Percentiles rank a stretch among this genome's conserved stretches.
Evolutionary conservation across 345 rosid genomes (phyloP).

Genomic region (Stellera chamaejasme): DNA sequence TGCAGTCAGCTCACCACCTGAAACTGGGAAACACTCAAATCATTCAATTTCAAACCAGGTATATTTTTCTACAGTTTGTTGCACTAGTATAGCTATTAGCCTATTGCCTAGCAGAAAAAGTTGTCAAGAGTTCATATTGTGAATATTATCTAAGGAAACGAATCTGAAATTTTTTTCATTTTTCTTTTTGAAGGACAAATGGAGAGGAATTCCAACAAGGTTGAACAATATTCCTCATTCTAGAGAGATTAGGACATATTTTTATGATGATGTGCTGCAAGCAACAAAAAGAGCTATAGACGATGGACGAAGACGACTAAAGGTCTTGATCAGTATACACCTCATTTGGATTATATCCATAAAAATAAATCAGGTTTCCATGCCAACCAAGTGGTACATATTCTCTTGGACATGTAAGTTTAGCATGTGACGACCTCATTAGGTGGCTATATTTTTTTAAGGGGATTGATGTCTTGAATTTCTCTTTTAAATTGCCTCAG

Average conservation of each 20-base stretch:
- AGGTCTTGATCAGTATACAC: constrained; percentile 36
- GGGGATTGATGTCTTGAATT: no score
- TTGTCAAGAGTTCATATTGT: neutral
- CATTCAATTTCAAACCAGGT: constrained; percentile 42
- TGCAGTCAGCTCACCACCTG: constrained; percentile 26
- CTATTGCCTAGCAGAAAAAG: no score
- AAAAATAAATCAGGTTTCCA: constrained; percentile 3
- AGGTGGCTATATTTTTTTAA: no score
- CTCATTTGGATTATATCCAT: constrained; percentile 7
- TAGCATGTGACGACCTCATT: no score
- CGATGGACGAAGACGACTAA: constrained; percentile 61
- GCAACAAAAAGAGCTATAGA: constrained; percentile 67
- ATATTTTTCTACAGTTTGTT: constrained; percentile 2
- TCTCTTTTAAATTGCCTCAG: no score
- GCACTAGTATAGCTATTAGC: neutral
- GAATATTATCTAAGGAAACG: no score
- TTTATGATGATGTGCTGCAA: constrained; percentile 77
- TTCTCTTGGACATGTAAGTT: neutral
- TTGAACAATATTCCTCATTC: constrained; percentile 96
- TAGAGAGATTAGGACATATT: constrained; percentile 80
- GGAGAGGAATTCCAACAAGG: constrained; percentile 95
- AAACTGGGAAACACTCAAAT: constrained; percentile 22
- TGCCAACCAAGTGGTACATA: neutral
- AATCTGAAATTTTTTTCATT: constrained; percentile 20
- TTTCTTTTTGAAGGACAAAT: constrained; percentile 51